Evolutionary conservation across 2,329 filamentous ascomycete genomes (phyloP).

Genomic region (Nemania sp.): DNA sequence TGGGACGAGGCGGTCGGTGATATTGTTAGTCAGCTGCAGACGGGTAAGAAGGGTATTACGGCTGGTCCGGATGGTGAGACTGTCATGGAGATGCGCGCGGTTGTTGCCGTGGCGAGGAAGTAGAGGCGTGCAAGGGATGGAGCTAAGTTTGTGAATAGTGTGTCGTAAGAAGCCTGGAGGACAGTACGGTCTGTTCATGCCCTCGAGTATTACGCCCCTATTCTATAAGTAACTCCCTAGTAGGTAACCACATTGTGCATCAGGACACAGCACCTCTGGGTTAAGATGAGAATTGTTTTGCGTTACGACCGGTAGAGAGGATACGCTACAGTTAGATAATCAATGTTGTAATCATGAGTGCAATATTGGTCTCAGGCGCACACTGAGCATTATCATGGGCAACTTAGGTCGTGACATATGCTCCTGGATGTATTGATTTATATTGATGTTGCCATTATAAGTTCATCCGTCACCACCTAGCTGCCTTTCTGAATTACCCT

Average conservation of each 20-base stretch:
- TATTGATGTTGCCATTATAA: background rate
- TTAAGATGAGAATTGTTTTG: background rate
- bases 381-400: background rate
- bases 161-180: too few species aligned
- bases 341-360: background rate
- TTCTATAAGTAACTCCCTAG: too few species aligned
- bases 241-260: background rate
- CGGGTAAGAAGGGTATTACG: slow-evolving; percentile 13
- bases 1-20: slow-evolving; percentile 24
- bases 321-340: background rate
- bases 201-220: background rate
- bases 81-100: slow-evolving; percentile 19
- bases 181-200: background rate
- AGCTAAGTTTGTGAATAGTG: too few species aligned
- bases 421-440: background rate
- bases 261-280: background rate
- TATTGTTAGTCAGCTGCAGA: slow-evolving; percentile 19
- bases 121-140: too few species aligned
- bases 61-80: slow-evolving; percentile 20
- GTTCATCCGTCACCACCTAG: background rate
- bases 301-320: background rate
- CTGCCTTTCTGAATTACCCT: background rate
- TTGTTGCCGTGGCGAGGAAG: slow-evolving; percentile 14
- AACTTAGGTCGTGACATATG: background rate
- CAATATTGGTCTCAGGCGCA: background rate